Conservation (phyloP, 352 stramenopile genomes). For the Pythium sp. region DNA sequence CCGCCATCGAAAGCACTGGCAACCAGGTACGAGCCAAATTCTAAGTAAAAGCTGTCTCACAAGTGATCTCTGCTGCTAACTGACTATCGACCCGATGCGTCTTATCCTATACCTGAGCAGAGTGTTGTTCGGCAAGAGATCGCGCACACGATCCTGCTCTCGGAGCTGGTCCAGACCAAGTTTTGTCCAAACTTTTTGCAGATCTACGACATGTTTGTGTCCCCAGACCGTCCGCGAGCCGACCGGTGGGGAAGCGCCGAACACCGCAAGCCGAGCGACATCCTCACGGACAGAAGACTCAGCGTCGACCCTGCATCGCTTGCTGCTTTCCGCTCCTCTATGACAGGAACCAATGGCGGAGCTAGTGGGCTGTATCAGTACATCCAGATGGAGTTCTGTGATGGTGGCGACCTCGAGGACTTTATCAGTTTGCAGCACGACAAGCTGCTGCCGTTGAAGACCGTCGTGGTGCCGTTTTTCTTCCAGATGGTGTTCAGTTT, state of each 20-base stretch:
- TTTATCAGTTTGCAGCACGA: conserved; percentile 88
- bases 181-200: conserved; percentile 95
- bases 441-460: conserved; percentile 51
- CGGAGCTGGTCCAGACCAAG: conserved; percentile 76
- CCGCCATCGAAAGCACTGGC: conserved; percentile 76
- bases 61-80: neutral
- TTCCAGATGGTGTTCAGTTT: conserved; percentile 98
- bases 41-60: neutral
- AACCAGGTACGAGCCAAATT: conserved; percentile 66
- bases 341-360: conserved; percentile 7
- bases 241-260: conserved; percentile 57
- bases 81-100: neutral
- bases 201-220: conserved; percentile 90
- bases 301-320: conserved; percentile 16
- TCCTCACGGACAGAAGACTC: conserved; percentile 33
- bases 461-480: conserved; percentile 82
- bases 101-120: conserved; percentile 20
- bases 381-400: conserved; percentile 98
- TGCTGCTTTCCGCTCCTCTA: conserved; percentile 3
- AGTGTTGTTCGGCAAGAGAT: conserved; percentile 92
- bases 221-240: conserved; percentile 52
- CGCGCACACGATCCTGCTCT: conserved; percentile 92
- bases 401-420: conserved; percentile 95
- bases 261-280: conserved; percentile 66
- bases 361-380: conserved; percentile 86